Evolutionary conservation across 1,284 basidiomycete species (phyloP).

Genomic region (Cryptococcus floricola): DNA sequence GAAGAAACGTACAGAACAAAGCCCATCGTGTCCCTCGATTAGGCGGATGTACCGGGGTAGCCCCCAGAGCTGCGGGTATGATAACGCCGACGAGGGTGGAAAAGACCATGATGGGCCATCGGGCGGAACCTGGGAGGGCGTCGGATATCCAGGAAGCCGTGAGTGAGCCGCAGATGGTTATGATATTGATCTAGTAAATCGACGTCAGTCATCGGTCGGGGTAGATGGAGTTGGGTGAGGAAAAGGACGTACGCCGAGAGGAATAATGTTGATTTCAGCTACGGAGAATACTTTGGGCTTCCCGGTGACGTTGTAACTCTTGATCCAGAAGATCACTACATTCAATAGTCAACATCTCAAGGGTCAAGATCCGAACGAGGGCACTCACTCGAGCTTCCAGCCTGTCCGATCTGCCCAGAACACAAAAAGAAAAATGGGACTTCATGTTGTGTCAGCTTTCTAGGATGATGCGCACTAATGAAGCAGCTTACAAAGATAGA

Average conservation of each 20-base stretch:
- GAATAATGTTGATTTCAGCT: conserved; percentile 26
- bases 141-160: conserved; percentile 25
- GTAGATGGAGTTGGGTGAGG: not conserved
- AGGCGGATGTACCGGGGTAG: conserved; percentile 23
- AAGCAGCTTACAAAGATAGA: conserved; percentile 22
- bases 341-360: not conserved
- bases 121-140: conserved; percentile 18
- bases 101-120: conserved; percentile 29
- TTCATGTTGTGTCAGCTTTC: not conserved
- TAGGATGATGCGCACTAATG: not conserved
- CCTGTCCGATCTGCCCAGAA: conserved; percentile 22
- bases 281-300: conserved; percentile 21
- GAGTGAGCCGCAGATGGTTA: conserved; percentile 21
- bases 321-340: conserved; percentile 33
- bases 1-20: conserved; percentile 19
- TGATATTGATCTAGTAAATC: conserved; percentile 21
- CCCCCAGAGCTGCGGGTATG: conserved; percentile 19
- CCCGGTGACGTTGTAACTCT: conserved; percentile 22
- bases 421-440: conserved; percentile 27
- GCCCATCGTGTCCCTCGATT: conserved; percentile 20
- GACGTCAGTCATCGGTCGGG: not conserved
- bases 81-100: conserved; percentile 15
- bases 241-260: conserved; percentile 17
- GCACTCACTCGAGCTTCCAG: conserved; percentile 21
- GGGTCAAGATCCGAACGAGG: not conserved